Conservation (phyloP, 441 rosid genomes). For the Adansonia madagascariensis region DNA sequence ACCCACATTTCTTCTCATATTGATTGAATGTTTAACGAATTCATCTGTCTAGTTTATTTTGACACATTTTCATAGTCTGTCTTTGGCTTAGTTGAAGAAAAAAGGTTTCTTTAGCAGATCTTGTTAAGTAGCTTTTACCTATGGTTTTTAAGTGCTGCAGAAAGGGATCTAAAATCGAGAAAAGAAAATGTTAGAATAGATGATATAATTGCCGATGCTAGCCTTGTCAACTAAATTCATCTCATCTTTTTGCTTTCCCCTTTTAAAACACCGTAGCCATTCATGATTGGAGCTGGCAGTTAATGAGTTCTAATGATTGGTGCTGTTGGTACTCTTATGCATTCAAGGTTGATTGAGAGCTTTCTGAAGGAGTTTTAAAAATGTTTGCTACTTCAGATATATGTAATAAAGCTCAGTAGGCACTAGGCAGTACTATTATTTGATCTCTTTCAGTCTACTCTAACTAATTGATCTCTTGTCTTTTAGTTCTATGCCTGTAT, state of each 20-base stretch:
- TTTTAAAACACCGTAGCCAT: constrained; percentile 1
- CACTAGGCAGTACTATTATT: not conserved
- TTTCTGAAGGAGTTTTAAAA: not conserved
- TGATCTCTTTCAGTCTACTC: not conserved
- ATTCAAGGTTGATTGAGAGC: not conserved
- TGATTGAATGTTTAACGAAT: not conserved
- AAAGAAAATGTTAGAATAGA: constrained; percentile 11
- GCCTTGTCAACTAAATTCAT: not conserved
- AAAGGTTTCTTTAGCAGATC: not conserved
- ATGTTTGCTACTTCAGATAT: not conserved
- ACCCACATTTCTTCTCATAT: not conserved
- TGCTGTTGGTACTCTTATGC: not conserved
- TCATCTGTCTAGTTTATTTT: constrained; percentile 4
- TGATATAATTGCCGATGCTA: constrained; percentile 9
- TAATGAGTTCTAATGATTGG: not conserved
- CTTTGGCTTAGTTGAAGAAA: constrained; percentile 2
- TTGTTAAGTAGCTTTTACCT: not conserved
- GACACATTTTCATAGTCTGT: not conserved
- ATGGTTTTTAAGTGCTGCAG: not conserved
- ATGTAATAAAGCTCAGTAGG: not conserved
- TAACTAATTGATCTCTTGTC: too few species aligned
- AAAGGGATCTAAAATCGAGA: not conserved
- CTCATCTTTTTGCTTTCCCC: not conserved
- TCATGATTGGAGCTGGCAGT: constrained; percentile 11
- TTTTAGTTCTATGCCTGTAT: not conserved